Conservation (phyloP, 1,284 basidiomycete genomes). For the Leccinum pachyderme region DNA sequence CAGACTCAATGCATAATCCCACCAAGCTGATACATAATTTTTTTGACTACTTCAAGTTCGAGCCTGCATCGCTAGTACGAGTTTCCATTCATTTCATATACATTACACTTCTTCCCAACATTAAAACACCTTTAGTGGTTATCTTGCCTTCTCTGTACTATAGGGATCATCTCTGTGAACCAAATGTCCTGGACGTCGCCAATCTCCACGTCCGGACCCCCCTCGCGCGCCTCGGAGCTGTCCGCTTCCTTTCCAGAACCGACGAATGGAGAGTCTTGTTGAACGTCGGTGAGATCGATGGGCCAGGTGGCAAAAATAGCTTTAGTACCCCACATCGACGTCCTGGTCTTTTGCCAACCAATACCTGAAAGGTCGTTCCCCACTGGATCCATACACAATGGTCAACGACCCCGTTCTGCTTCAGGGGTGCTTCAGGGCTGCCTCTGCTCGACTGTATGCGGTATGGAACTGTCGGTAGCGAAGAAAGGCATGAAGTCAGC, state of each 20-base stretch:
- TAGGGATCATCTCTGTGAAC: slow-evolving; percentile 12
- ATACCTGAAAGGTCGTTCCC: slow-evolving; percentile 1
- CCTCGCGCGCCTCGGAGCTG: background rate
- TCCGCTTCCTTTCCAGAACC: no score
- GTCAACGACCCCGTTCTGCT: slow-evolving; percentile 5
- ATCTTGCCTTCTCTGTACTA: slow-evolving; percentile 7
- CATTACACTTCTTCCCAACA: background rate
- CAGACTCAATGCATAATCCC: no score
- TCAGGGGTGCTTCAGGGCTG: slow-evolving; percentile 6
- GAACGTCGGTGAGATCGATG: slow-evolving; percentile 17
- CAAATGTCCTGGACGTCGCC: background rate
- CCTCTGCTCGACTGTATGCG: slow-evolving; percentile 8
- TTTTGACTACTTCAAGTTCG: no score
- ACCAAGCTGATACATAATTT: no score
- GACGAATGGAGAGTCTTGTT: slow-evolving; percentile 14
- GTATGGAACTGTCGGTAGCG: slow-evolving; percentile 4
- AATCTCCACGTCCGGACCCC: no score
- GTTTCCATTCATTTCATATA: background rate
- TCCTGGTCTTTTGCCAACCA: slow-evolving; percentile 8
- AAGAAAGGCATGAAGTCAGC: background rate
- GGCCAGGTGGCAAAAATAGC: slow-evolving; percentile 19
- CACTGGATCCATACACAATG: slow-evolving; percentile 21
- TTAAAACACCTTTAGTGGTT: background rate
- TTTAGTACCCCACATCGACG: slow-evolving; percentile 24
- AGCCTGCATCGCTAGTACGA: background rate